Evolutionary conservation across 495 filamentous ascomycete genomes (phyloP), one percentile per base, ranked within the genome.

Genomic region (Penicillium diatomitis): DNA sequence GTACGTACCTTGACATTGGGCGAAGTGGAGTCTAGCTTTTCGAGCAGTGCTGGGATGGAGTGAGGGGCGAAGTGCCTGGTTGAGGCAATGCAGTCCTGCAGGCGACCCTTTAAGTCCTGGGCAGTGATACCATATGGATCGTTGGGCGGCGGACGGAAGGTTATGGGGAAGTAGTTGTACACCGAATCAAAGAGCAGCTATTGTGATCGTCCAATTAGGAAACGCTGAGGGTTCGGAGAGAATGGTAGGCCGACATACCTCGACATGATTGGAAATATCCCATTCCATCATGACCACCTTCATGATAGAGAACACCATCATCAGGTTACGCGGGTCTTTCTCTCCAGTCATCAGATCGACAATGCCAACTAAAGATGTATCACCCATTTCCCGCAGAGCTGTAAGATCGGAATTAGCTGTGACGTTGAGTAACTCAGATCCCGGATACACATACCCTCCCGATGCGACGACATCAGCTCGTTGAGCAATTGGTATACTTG

Each of bases 161-260:
- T 86, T 47, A 88, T 87, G 0, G 85, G 85, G 58, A 88, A 88
- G 62, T 88, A 88, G 52, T 85, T 85, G 58, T 86, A 88, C 10
- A 85, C 82, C 4, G 83, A 70, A 52, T 88, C 85, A 58, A 87
- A 88, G 11, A 87, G 66, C 8, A 70, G 63, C 80, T 83, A 60
- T 49, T 34, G 2, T 8, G 8, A 43, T 78, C 20, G 20, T 20
- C 20, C 20, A 48, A 77, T 66, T 11, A n/a, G 7, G 4, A 4
- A 12, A 11, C 27, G 4, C 4, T 4, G 32, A 42, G 32, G 3
- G 10, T 30, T 8, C 7, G 44, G n/a, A 5, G 20, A 44, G 0
- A 12, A 5, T 8, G 20, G 20, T 20, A 20, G 20, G 20, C 20
- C 20, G 30, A 55, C 64, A 47, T 65, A 83, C 83, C 71, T 87